A percentile compares a stretch with the other conserved stretches of the same genome.
Conservation (phyloP, 1,284 basidiomycete genomes). For the Uromyces viciae-fabae region DNA sequence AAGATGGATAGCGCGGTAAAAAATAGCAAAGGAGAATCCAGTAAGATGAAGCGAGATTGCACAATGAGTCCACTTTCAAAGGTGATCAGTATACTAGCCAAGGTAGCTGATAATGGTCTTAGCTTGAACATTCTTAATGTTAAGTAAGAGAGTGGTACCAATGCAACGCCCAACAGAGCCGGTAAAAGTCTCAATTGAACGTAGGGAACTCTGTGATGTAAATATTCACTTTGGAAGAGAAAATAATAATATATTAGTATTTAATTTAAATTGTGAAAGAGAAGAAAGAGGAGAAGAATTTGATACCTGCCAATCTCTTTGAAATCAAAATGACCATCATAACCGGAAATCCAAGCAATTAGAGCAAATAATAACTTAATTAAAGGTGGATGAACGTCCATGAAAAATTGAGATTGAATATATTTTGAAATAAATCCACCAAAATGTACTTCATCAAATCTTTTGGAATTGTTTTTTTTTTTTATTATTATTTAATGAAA, state of each 20-base stretch:
- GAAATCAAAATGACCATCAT: slow-evolving; percentile 90
- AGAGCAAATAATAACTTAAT: slow-evolving; percentile 93
- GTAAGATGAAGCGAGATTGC: slow-evolving; percentile 91
- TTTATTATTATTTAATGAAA: not conserved
- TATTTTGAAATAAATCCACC: slow-evolving; percentile 87
- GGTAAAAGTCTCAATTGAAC: slow-evolving; percentile 92
- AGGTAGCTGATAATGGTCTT: slow-evolving; percentile 79
- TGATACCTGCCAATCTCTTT: slow-evolving; percentile 91
- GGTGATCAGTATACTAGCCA: slow-evolving; percentile 83
- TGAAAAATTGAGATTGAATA: slow-evolving; percentile 80
- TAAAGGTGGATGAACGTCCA: slow-evolving; percentile 96
- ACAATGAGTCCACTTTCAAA: slow-evolving; percentile 96
- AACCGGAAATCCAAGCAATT: slow-evolving; percentile 82
- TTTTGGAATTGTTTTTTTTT: slow-evolving; percentile 52
- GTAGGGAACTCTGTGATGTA: slow-evolving; percentile 75
- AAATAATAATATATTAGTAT: too few species aligned
- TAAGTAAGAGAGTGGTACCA: slow-evolving; percentile 85
- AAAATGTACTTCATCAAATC: slow-evolving; percentile 96
- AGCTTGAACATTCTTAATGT: slow-evolving; percentile 88
- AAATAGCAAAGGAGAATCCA: slow-evolving; percentile 95
- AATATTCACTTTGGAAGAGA: slow-evolving; percentile 23
- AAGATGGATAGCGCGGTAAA: slow-evolving; percentile 88
- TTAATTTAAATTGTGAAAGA: too few species aligned
- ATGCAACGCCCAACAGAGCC: slow-evolving; percentile 79
- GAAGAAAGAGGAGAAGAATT: slow-evolving; percentile 46